Evolutionary conservation across 345 rosid species (phyloP), one percentile per base, ranked within the genome.

Genomic region (Boechera stricta): DNA sequence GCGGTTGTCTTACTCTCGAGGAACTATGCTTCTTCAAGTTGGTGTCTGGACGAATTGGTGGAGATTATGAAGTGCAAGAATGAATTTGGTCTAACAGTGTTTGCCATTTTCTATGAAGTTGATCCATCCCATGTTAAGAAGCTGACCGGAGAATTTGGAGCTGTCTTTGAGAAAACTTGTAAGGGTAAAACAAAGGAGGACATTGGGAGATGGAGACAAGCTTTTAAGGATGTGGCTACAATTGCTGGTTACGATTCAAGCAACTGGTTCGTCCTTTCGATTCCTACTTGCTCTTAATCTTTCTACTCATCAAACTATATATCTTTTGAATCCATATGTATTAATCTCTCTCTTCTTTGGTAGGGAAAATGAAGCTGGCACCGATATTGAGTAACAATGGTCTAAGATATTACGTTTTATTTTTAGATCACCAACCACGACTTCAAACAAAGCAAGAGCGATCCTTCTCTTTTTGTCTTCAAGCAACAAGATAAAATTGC

Each of bases 81-180:
- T n/a, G 9, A 48, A 10, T 48, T 48, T 48, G 52, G 52, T 48
- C 4, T 48, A 48, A 48, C 24, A n/a, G 52, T 48, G 52, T 48
- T 15, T 48, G 52, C 21, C 24, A 6, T 48, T 48, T 48, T 48
- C 52, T 48, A n/a, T 48, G 52, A 48, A 6, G 52, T 48, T 48
- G 52, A 48, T n/a, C 52, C 52, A n/a, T 48, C 52, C 8, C 52
- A 48, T 48, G 52, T 48, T n/a, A 48, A n/a, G 10, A 48, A 48
- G 52, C 24, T 48, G 10, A 48, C 52, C 7, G 52, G 52, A 16
- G 52, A 48, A 15, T 48, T 48, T 48, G 52, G 52, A n/a, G 10
- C 52, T n/a, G 52, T n/a, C 10, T 48, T 48, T n/a, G 3, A 48
- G 24, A 48, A 48, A 48, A 48, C 24, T 48, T 48, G 52, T n/a